Percentiles rank a stretch among this genome's conserved stretches.
Conservation (phyloP, 768 basidiomycete species). For the Auricularia sp. region DNA sequence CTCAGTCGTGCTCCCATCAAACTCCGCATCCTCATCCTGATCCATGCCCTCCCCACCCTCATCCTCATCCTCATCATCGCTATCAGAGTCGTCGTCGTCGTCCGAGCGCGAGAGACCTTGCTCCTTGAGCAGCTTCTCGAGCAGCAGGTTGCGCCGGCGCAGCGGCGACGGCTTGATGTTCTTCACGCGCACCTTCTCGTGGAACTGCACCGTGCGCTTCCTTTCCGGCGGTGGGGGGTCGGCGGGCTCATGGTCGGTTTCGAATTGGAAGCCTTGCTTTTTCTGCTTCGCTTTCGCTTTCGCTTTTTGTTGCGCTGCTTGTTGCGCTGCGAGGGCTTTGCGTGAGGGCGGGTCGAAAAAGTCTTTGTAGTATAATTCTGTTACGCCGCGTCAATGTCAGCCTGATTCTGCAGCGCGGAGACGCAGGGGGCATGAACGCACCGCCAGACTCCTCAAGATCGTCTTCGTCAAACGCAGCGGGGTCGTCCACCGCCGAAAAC, state of each 20-base stretch:
- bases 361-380: conserved; percentile 62
- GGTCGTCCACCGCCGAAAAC: conserved; percentile 48
- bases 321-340: conserved; percentile 14
- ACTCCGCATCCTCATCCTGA: no score
- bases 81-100: conserved; percentile 15
- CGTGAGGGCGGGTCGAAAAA: conserved; percentile 64
- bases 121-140: conserved; percentile 12
- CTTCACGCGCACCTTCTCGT: conserved; percentile 72
- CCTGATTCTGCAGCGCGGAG: conserved; percentile 4
- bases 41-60: conserved; percentile 16
- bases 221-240: not conserved
- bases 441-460: conserved; percentile 35
- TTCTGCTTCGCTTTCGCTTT: conserved; percentile 5
- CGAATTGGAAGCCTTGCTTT: not conserved
- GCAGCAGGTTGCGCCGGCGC: not conserved
- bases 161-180: conserved; percentile 56
- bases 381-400: conserved; percentile 7
- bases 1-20: conserved; percentile 7
- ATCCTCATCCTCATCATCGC: conserved; percentile 16
- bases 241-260: not conserved
- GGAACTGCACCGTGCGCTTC: conserved; percentile 59
- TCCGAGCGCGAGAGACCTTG: conserved; percentile 11
- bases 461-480: conserved; percentile 31
- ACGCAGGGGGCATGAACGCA: conserved; percentile 20
- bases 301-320: conserved; percentile 6